Percentiles rank a stretch among this genome's conserved stretches.
Evolutionary conservation across 2,329 filamentous ascomycete genomes (phyloP).

Genomic region (Alternaria ventricosa): DNA sequence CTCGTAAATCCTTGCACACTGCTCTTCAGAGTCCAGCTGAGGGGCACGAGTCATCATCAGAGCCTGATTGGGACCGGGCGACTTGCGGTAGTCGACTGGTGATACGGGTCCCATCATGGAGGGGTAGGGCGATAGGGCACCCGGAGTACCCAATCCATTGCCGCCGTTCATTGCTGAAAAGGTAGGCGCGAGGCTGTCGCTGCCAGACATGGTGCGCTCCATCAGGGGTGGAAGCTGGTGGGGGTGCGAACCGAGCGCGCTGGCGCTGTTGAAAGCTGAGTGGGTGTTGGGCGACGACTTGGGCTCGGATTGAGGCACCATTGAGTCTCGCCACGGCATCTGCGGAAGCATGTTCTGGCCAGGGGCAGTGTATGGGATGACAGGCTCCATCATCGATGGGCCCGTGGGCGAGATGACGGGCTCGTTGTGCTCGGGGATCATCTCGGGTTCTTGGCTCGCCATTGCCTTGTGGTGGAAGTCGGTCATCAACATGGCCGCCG

Average conservation of each 20-base stretch:
- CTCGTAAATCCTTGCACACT: constrained; percentile 83
- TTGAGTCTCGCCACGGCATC: constrained; percentile 91
- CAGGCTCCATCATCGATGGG: constrained; percentile 75
- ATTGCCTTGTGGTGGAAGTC: constrained; percentile 97
- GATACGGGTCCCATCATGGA: constrained; percentile 72
- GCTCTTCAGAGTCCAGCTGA: constrained; percentile 82
- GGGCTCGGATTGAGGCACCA: constrained; percentile 76
- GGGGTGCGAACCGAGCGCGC: constrained; percentile 63
- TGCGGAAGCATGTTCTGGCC: constrained; percentile 83
- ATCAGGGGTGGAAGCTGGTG: constrained; percentile 72
- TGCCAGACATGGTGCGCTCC: constrained; percentile 66
- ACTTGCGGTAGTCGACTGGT: constrained; percentile 72
- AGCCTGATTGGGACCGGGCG: constrained; percentile 71
- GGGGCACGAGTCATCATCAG: constrained; percentile 74
- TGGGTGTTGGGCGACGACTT: constrained; percentile 75
- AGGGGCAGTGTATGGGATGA: constrained; percentile 71
- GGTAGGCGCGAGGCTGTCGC: constrained; percentile 68
- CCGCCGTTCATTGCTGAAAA: constrained; percentile 74
- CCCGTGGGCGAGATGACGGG: constrained; percentile 77
- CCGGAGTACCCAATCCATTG: constrained; percentile 72
- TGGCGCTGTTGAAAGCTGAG: constrained; percentile 65
- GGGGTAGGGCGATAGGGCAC: constrained; percentile 75
- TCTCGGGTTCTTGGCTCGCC: constrained; percentile 68
- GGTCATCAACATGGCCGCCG: constrained; percentile 97
- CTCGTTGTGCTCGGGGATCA: constrained; percentile 60